These are phyloP conservation scores for Neurospora hispaniola DNA, from an alignment of 495 filamentous ascomycete species.

Conservation along the genomic window DNA sequence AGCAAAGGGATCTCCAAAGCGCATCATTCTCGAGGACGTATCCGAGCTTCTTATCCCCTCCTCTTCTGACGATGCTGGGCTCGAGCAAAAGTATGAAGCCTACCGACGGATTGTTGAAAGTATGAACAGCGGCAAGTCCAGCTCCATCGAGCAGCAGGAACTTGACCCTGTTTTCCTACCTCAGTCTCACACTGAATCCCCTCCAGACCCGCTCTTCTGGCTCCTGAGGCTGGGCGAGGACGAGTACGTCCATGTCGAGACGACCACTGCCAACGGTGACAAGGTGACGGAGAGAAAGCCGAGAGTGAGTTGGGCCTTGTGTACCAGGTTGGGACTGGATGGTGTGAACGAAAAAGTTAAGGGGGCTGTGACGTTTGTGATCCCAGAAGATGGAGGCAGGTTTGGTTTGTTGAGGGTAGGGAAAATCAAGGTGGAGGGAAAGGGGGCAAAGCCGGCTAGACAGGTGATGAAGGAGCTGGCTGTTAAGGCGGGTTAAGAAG, in stretches of 20 bases:
- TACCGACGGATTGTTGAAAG: background rate
- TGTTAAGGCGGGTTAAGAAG: background rate
- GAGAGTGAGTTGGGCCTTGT: background rate
- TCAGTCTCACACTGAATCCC: background rate
- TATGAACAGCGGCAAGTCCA: background rate
- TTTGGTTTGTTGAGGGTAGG: slow-evolving; percentile 15
- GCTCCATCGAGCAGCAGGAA: background rate
- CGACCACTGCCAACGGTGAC: background rate
- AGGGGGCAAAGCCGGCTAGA: background rate
- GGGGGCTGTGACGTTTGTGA: background rate
- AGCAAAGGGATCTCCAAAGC: slow-evolving; percentile 2
- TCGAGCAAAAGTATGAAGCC: background rate
- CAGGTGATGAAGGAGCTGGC: background rate
- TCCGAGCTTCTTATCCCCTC: background rate
- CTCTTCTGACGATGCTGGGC: background rate
- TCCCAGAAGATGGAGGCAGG: background rate
- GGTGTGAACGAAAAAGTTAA: background rate
- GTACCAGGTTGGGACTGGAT: background rate
- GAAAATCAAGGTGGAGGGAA: slow-evolving; percentile 26
- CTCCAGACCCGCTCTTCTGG: background rate
- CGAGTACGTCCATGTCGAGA: background rate
- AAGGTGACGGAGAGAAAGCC: background rate
- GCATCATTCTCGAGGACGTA: slow-evolving; percentile 18
- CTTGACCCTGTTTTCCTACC: background rate
- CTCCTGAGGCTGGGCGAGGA: background rate